These are phyloP conservation scores for Rhodotorula mucilaginosa DNA, from an alignment of 1,284 basidiomycete genomes.

Conservation along the genomic window DNA sequence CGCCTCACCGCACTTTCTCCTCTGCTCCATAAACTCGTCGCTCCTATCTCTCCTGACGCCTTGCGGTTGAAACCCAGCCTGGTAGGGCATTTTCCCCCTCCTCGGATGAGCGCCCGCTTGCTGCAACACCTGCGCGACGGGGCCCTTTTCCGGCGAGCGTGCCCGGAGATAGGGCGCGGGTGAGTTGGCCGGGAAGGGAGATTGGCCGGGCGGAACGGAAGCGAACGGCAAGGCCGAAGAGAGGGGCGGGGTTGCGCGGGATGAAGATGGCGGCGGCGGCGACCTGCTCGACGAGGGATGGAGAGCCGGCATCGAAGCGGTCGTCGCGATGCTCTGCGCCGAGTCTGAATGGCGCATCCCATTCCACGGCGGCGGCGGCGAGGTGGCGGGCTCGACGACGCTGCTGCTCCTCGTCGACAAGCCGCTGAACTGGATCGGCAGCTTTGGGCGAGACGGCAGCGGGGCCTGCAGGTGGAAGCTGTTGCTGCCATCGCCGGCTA, in stretches of 20 bases:
- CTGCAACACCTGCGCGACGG: background rate
- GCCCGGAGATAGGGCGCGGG: background rate
- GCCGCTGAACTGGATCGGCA: conserved; percentile 13
- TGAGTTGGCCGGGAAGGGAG: conserved; percentile 14
- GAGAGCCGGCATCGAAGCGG: background rate
- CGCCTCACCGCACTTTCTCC: conserved; percentile 20
- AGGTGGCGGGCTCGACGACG: background rate
- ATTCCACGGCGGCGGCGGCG: background rate
- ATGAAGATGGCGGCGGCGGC: background rate
- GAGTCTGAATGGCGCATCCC: background rate
- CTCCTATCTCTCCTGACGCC: conserved; percentile 37
- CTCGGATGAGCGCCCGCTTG: background rate
- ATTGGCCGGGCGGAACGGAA: conserved; percentile 14
- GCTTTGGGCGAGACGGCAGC: background rate
- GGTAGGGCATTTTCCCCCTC: conserved; percentile 27
- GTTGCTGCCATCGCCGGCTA: too few relatives aligned
- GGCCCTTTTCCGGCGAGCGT: conserved; percentile 1
- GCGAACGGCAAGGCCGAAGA: conserved; percentile 21
- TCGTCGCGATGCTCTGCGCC: background rate
- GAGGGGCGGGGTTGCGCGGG: conserved; percentile 4
- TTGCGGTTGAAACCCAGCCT: conserved; percentile 32
- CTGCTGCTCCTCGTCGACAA: background rate
- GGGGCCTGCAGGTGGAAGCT: conserved; percentile 3
- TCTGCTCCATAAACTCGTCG: conserved; percentile 22
- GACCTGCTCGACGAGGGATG: background rate